Percentiles rank a stretch among this genome's conserved stretches.
These are phyloP conservation scores for Phytophthora podocarpi DNA, from an alignment of 352 stramenopile genomes.

Conservation along the genomic window DNA sequence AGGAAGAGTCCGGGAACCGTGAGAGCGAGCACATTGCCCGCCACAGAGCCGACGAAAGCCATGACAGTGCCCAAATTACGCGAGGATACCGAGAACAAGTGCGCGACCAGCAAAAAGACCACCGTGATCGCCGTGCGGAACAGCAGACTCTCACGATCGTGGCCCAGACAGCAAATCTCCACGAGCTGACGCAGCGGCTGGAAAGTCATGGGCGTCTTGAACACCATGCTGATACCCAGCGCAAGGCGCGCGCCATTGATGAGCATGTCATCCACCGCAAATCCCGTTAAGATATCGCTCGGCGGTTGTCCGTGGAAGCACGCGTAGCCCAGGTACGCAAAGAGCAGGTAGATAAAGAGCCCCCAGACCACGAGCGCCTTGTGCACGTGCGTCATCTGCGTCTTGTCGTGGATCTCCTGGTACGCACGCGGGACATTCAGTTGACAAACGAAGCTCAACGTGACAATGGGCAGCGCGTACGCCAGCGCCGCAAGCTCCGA, in stretches of 20 bases:
- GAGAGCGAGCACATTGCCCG: conserved; percentile 74
- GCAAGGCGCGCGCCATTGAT: conserved; percentile 83
- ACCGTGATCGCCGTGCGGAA: conserved; percentile 75
- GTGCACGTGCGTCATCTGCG: conserved; percentile 70
- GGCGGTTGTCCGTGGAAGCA: conserved; percentile 84
- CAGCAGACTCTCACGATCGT: conserved; percentile 68
- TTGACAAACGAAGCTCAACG: conserved; percentile 81
- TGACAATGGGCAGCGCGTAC: conserved; percentile 82
- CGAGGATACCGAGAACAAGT: conserved; percentile 66
- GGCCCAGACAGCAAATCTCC: conserved; percentile 73
- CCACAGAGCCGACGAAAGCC: conserved; percentile 75
- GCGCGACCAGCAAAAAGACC: conserved; percentile 68
- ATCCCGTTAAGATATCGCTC: conserved; percentile 85
- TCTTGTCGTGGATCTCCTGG: conserved; percentile 77
- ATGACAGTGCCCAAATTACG: conserved; percentile 74
- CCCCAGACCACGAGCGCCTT: conserved; percentile 61
- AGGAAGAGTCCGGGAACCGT: conserved; percentile 77
- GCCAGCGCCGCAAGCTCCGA: conserved; percentile 65
- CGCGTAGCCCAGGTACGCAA: conserved; percentile 73
- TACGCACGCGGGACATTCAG: conserved; percentile 84
- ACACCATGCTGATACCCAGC: conserved; percentile 74
- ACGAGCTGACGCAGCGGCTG: conserved; percentile 80
- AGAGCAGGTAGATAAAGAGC: conserved; percentile 63
- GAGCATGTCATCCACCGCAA: conserved; percentile 63
- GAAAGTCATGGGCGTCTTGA: conserved; percentile 89